Base-by-base conservation (phyloP, 1,139 yeast species). In the Suhomyces chickasaworum region DNA sequence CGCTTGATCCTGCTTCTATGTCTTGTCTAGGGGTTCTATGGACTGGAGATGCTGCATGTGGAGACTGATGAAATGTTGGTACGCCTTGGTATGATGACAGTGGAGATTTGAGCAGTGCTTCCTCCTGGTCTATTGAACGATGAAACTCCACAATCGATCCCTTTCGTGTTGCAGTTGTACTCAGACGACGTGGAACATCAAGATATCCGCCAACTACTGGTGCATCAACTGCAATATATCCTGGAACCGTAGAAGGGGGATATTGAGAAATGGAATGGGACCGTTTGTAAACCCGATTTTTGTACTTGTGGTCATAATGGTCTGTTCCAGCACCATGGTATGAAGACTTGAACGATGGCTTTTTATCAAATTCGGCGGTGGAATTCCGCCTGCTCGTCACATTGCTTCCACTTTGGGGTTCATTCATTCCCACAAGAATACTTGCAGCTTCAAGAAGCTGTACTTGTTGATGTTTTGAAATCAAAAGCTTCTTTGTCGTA, bases 401-500 rank as follows among this genome's bases (percentile, higher is more conserved):
- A 17, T 54, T 59, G 27, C 44, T 45, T 4, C 13, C 27, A 10
- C 41, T 39, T 18, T 16, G 44, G 22, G 20, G 29, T 42, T 85
- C 95, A 59, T 84, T 86, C 89, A 89, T 84, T 7, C 89, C 85
- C 31, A 89, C 91, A 48, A 89, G 71, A 39, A 89, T 88, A 47
- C 91, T 84, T 3, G 96, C 96, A 9, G 96, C 96, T 62, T 89
- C 96, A 40, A 89, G 73, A 33, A 89, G 71, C 64, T 89, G 96
- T 5, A 89, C 96, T 63, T 89, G 96, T 64, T 89, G 96, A 64
- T 89, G 96, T 64, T 89, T 89, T n/a, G 91, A 84, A 39, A 89
- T 87, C 37, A 86, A 69, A 42, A 89, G 71, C 60, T 86, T 86
- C 54, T 87, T 85, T 2, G 96, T 89, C 58, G 85, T 85, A 59